phyloP scores from a whole-genome alignment of 352 stramenopile species.

The Pythium folliculosum region DNA sequence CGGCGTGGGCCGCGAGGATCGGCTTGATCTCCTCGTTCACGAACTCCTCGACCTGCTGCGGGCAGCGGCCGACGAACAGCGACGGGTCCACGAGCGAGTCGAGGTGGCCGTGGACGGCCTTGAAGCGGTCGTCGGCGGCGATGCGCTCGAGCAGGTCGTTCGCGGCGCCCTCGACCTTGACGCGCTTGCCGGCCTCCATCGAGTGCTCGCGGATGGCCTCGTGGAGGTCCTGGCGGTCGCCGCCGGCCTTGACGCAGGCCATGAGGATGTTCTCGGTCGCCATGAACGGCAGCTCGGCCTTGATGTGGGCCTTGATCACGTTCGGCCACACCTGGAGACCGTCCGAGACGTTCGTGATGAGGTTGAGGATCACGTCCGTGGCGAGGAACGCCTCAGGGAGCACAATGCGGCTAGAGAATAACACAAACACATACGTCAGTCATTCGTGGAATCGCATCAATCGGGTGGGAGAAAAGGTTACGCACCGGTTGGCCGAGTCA shows the following conservation, averaged over 20 bases:
- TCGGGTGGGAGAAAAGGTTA: constrained; percentile 4
- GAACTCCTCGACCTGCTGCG: constrained; percentile 97
- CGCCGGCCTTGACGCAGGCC: constrained; percentile 97
- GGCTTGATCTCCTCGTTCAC: constrained; percentile 93
- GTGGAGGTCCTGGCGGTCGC: constrained; percentile 95
- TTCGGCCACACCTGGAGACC: constrained; percentile 96
- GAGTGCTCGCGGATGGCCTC: constrained; percentile 98
- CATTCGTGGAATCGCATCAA: not conserved
- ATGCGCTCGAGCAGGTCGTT: constrained; percentile 99
- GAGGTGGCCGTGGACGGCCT: constrained; percentile 94
- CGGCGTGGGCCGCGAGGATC: constrained; percentile 90
- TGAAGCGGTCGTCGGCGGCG: constrained; percentile 92
- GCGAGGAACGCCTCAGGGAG: constrained; percentile 98
- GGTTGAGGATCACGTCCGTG: constrained; percentile 97
- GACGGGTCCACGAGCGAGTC: constrained; percentile 95
- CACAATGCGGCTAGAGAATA: constrained; percentile 87
- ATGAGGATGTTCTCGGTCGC: constrained; percentile 99
- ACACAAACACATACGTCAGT: not conserved
- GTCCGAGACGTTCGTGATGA: constrained; percentile 97
- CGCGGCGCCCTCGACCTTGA: constrained; percentile 97
- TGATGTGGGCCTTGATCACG: constrained; percentile 96
- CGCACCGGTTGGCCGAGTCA: constrained; percentile 96
- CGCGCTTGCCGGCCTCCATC: constrained; percentile 96
- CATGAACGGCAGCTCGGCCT: constrained; percentile 99
- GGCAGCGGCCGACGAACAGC: constrained; percentile 97